phyloP scores from a whole-genome alignment of 176 grass and related monocot genomes.

The Neostapfia colusana region DNA sequence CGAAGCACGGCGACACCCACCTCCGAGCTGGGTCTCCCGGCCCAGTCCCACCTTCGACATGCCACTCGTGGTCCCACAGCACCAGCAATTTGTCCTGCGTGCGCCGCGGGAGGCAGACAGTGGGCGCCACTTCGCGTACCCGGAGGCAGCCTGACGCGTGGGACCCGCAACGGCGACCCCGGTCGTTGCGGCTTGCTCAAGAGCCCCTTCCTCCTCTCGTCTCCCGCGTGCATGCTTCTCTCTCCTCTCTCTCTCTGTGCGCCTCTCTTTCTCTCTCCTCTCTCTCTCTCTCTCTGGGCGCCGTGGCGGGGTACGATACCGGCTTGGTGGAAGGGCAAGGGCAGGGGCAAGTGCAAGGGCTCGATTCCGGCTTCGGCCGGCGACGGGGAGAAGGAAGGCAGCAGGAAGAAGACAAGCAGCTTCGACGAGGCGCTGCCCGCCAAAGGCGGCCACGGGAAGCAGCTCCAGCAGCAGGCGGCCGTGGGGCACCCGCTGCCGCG shows the following conservation, averaged over 20 bases:
- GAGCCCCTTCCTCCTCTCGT: neutral
- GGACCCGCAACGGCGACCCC: slow-evolving; percentile 33
- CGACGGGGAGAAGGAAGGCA: neutral
- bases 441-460: neutral
- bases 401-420: slow-evolving; percentile 49
- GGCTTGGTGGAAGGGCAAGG: slow-evolving; percentile 67
- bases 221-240: slow-evolving; percentile 41
- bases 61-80: neutral
- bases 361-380: neutral
- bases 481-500: slow-evolving; percentile 59
- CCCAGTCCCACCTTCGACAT: neutral
- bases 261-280: neutral
- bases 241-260: neutral
- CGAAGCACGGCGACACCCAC: neutral
- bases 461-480: neutral
- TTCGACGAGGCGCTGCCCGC: slow-evolving; percentile 56
- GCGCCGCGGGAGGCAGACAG: neutral
- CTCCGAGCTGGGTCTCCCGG: too few relatives aligned
- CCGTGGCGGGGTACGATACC: slow-evolving; percentile 44
- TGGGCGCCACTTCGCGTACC: neutral
- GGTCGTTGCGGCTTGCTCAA: slow-evolving; percentile 42
- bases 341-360: slow-evolving; percentile 27
- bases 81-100: neutral
- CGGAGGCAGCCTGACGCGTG: neutral
- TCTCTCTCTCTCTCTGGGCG: neutral